A percentile compares a stretch with the other conserved stretches of the same genome.
Conservation (phyloP, 2,329 filamentous ascomycete genomes). For the Fonsecaea pugnacius region DNA sequence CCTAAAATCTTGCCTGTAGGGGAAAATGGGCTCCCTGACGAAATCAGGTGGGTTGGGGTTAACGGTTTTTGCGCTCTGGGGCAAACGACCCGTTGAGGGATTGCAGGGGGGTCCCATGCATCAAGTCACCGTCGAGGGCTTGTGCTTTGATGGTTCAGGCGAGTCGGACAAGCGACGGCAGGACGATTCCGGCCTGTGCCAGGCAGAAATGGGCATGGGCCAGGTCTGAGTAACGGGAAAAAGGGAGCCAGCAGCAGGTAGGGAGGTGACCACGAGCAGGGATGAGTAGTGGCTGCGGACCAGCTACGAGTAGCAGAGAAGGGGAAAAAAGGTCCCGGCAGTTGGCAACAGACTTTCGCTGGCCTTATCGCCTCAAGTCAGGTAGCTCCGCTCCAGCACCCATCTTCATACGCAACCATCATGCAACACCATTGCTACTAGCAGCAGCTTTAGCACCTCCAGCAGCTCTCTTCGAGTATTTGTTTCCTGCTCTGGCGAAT, state of each 20-base stretch:
- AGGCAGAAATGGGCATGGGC: slow-evolving; percentile 2
- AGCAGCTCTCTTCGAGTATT: neutral
- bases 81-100: neutral
- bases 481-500: neutral
- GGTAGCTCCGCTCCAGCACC: neutral
- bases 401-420: neutral
- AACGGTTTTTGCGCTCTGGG: neutral
- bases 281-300: neutral
- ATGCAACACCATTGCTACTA: neutral
- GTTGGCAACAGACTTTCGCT: neutral
- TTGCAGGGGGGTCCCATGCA: neutral
- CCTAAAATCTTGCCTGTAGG: neutral
- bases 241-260: neutral
- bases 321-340: neutral
- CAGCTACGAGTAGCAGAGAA: neutral
- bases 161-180: slow-evolving; percentile 3
- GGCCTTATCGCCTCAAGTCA: neutral
- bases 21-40: neutral
- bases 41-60: neutral
- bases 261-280: too few relatives aligned
- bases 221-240: neutral
- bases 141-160: neutral
- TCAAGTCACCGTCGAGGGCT: neutral
- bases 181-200: slow-evolving; percentile 1
- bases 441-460: neutral